A percentile compares a stretch with the other conserved stretches of the same genome.
phyloP scores from a whole-genome alignment of 2,329 filamentous ascomycete genomes.

The Xylogone sp. region DNA sequence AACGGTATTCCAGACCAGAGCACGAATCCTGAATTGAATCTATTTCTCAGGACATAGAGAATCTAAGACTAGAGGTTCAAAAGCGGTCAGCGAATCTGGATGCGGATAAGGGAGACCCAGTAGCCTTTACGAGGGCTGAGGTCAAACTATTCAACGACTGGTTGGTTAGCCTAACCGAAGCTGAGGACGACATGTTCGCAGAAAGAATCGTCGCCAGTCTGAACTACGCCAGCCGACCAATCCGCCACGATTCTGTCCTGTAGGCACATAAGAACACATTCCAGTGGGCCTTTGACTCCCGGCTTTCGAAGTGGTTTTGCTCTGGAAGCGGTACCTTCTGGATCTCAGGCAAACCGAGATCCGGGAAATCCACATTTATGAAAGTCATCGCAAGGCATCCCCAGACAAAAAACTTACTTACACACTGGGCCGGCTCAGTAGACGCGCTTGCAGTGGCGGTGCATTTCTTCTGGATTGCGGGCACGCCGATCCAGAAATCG shows the following conservation, averaged over 20 bases:
- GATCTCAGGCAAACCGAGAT: slow-evolving; percentile 40
- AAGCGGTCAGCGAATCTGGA: neutral
- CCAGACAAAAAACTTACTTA: slow-evolving; percentile 10
- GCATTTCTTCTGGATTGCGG: slow-evolving; percentile 44
- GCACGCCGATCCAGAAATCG: slow-evolving; percentile 19
- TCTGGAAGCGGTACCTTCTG: slow-evolving; percentile 26
- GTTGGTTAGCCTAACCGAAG: neutral
- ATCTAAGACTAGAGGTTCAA: neutral
- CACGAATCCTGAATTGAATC: neutral
- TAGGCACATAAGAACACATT: neutral
- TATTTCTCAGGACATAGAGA: neutral
- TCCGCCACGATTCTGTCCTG: neutral
- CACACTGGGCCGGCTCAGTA: slow-evolving; percentile 22
- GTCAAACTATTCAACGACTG: neutral
- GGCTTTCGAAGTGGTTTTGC: slow-evolving; percentile 21
- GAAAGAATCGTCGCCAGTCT: neutral
- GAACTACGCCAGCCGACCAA: neutral
- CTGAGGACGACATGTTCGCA: neutral
- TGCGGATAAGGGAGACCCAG: neutral
- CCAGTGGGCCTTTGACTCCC: neutral
- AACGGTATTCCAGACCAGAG: neutral
- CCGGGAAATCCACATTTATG: slow-evolving; percentile 43
- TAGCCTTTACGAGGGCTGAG: neutral
- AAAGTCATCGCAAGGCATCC: slow-evolving; percentile 30
- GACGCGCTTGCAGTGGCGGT: slow-evolving; percentile 24